Percentiles rank a stretch among this genome's conserved stretches.
phyloP scores from a whole-genome alignment of 495 filamentous ascomycete genomes.

The Xylaria flabelliformis region DNA sequence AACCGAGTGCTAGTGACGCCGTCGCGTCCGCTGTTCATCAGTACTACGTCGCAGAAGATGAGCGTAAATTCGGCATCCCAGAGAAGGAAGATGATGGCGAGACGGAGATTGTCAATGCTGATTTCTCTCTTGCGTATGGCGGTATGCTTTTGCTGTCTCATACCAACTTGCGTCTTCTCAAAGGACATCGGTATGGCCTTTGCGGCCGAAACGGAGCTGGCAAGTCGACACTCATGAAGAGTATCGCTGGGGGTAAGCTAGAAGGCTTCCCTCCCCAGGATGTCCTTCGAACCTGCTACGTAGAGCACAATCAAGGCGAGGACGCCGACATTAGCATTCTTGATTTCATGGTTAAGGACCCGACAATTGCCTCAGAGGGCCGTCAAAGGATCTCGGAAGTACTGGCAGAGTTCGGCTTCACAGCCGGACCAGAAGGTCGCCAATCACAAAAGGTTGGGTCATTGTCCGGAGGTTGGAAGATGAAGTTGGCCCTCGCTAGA shows the following conservation, averaged over 20 bases:
- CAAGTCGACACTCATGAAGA: constrained; percentile 98
- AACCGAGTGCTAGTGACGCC: constrained; percentile 58
- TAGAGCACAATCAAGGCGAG: constrained; percentile 98
- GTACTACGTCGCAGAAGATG: constrained; percentile 79
- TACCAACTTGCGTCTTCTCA: constrained; percentile 91
- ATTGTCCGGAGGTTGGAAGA: constrained; percentile 99
- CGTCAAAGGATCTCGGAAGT: constrained; percentile 81
- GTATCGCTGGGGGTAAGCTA: constrained; percentile 92
- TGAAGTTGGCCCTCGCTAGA: constrained; percentile 96
- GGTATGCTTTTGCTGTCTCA: constrained; percentile 97
- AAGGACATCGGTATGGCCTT: constrained; percentile 96
- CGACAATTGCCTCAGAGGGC: constrained; percentile 74
- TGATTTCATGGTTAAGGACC: constrained; percentile 87
- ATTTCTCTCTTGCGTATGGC: constrained; percentile 97
- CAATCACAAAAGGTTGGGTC: constrained; percentile 90
- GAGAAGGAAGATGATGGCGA: constrained; percentile 82
- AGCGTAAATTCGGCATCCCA: constrained; percentile 84
- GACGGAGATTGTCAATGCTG: constrained; percentile 94
- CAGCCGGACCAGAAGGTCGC: constrained; percentile 82
- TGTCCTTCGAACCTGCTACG: constrained; percentile 92
- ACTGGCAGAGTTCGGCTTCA: constrained; percentile 91
- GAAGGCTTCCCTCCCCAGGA: constrained; percentile 95
- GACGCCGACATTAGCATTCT: constrained; percentile 94
- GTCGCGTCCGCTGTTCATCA: constrained; percentile 71
- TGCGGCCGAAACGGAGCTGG: constrained; percentile 96